Percentiles rank a stretch among this genome's conserved stretches.
phyloP scores from a whole-genome alignment of 2,329 filamentous ascomycete species.

The Thielaviopsis musarum region DNA sequence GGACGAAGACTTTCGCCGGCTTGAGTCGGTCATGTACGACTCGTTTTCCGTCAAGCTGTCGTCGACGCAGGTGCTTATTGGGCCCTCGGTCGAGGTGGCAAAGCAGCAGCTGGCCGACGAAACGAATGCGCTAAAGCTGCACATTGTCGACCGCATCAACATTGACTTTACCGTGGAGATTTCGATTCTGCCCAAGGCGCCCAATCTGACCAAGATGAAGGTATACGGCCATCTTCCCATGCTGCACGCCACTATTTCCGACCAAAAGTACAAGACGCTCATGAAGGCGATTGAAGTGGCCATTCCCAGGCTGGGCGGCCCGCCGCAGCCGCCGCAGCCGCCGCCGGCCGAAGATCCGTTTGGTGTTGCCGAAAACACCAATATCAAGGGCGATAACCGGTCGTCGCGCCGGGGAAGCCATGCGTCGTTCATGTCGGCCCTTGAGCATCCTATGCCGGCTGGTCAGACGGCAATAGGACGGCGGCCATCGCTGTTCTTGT shows the following conservation, averaged over 20 bases:
- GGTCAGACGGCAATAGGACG: not conserved
- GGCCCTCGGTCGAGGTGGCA: slow-evolving; percentile 79
- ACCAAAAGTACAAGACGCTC: slow-evolving; percentile 88
- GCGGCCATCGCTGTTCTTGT: slow-evolving; percentile 45
- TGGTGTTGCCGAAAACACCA: not conserved
- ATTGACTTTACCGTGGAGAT: slow-evolving; percentile 93
- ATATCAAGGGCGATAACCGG: not conserved
- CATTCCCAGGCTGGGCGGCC: slow-evolving; percentile 57
- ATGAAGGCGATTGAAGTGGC: slow-evolving; percentile 96
- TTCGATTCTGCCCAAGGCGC: slow-evolving; percentile 90
- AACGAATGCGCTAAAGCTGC: slow-evolving; percentile 53
- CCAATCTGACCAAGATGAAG: slow-evolving; percentile 80
- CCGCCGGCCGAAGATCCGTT: not conserved
- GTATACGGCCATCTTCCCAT: slow-evolving; percentile 85
- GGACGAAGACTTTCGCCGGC: slow-evolving; percentile 70
- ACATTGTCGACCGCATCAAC: slow-evolving; percentile 93
- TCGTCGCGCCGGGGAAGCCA: slow-evolving; percentile 8
- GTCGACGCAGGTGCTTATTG: slow-evolving; percentile 89
- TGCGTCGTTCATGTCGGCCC: slow-evolving; percentile 12
- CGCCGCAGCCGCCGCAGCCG: not conserved
- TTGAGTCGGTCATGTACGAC: slow-evolving; percentile 95
- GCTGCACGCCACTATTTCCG: slow-evolving; percentile 79
- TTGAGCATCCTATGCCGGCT: slow-evolving; percentile 7
- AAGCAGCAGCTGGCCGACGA: slow-evolving; percentile 60
- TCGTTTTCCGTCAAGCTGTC: slow-evolving; percentile 86